phyloP scores from a whole-genome alignment of 139 green algal species.

The Tetraselmis striata region DNA sequence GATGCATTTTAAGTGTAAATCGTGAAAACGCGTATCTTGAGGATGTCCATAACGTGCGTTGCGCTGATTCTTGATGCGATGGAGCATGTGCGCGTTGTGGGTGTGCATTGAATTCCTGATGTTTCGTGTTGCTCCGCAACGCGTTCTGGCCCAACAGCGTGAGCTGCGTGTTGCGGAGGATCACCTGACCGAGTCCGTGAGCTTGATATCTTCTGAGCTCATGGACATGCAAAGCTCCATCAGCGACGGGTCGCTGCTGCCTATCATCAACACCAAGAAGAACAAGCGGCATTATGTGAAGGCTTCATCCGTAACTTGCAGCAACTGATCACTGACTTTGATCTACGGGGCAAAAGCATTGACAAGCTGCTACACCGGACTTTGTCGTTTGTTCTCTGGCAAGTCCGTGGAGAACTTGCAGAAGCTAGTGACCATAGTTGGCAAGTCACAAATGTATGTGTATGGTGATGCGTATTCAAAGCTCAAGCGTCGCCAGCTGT shows the following conservation, averaged over 20 bases:
- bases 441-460: neutral
- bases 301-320: neutral
- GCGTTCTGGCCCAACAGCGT: neutral
- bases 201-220: neutral
- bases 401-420: neutral
- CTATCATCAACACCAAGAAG: neutral
- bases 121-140: neutral
- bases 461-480: neutral
- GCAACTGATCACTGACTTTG: neutral
- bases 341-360: neutral
- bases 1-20: too few species aligned
- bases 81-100: neutral
- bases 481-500: neutral
- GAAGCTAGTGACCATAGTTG: neutral
- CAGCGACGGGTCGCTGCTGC: neutral
- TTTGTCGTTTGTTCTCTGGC: neutral
- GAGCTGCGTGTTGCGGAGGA: neutral
- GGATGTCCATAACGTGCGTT: neutral
- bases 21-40: too few species aligned
- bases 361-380: neutral
- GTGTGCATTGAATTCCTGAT: neutral
- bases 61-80: neutral
- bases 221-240: neutral
- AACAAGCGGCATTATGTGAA: neutral
- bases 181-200: neutral